Conservation (phyloP, 352 stramenopile genomes). For the Phytophthora hibernalis region DNA sequence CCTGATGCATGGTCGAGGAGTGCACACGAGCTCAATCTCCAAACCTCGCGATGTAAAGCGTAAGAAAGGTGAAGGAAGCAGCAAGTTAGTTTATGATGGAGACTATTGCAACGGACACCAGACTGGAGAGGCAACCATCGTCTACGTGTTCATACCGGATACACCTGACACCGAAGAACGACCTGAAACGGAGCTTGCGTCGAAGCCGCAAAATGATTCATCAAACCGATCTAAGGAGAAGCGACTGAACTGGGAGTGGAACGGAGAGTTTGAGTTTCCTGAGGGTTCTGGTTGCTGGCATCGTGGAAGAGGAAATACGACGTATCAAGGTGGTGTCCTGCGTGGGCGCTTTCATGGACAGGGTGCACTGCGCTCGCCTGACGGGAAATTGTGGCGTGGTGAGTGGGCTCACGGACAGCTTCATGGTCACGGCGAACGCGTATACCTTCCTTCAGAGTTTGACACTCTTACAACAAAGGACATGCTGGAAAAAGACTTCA, state of each 20-base stretch:
- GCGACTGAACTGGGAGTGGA: slow-evolving; percentile 43
- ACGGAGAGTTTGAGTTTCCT: slow-evolving; percentile 73
- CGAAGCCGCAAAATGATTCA: slow-evolving; percentile 4
- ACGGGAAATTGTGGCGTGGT: slow-evolving; percentile 64
- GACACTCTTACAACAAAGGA: slow-evolving; percentile 46
- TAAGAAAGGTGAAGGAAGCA: slow-evolving; percentile 7
- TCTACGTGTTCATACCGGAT: slow-evolving; percentile 45
- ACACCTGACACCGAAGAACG: slow-evolving; percentile 1
- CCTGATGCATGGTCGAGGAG: slow-evolving; percentile 63
- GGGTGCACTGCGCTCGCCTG: slow-evolving; percentile 57
- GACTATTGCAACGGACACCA: slow-evolving; percentile 54
- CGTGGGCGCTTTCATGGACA: slow-evolving; percentile 70
- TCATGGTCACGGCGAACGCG: slow-evolving; percentile 49
- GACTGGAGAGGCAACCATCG: slow-evolving; percentile 51
- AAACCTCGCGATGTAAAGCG: slow-evolving; percentile 21
- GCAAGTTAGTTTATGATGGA: slow-evolving; percentile 54
- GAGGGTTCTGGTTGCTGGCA: slow-evolving; percentile 66
- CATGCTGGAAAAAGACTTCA: slow-evolving; percentile 32
- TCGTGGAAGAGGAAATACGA: slow-evolving; percentile 55
- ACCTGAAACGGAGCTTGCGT: slow-evolving; percentile 1
- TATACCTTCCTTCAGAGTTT: slow-evolving; percentile 62
- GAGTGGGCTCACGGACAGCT: slow-evolving; percentile 61
- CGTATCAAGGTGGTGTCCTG: slow-evolving; percentile 62
- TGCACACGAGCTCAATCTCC: slow-evolving; percentile 37
- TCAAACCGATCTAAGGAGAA: slow-evolving; percentile 1